Evolutionary conservation across 129 eudicot species (phyloP), one percentile per base, ranked within the genome.

Genomic region (Flaveria robusta): DNA sequence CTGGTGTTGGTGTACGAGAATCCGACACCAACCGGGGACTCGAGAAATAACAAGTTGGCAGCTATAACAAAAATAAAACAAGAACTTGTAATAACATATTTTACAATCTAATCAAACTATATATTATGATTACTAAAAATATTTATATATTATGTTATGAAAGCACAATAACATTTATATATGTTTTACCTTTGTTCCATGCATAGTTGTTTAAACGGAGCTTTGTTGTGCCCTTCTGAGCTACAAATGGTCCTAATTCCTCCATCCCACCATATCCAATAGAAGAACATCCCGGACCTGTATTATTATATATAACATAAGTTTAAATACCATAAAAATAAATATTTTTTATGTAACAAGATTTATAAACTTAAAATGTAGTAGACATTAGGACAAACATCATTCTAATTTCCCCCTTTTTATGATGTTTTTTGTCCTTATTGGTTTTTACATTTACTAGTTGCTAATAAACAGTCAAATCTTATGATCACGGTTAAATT

Each of bases 251-350:
- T 13, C 98, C 98, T 23, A 93, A 52, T 79, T 93, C 98, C 84
- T 90, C 97, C 42, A 89, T 71, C 51, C 78, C 88, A 14, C 98
- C 98, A 45, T 24, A 90, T 39, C 97, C 98, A 65, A 93, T 79
- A 4, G 98, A 93, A 9, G 98, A 93, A 82, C 98, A 93, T 46
- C 98, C 98, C 7, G 98, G 98, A 26, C 98, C 98, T 92, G 94
- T 9, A 50, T 14, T 41, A 24, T 23, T 16, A 39, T 22, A 14
- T 76, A 9, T 8, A 43, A 68, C 0, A 24, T 39, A 26, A 55
- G 29, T 26, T 20, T 15, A 72, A 52, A 58, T 23, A 42, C 10
- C 15, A 29, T 9, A 18, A 63, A 9, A 23, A 74, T 45, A 15
- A 23, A 5, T 14, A 37, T 3, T 39, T 3, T 39, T 22, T 13